Percentiles rank a stretch among this genome's conserved stretches.
Conservation (phyloP, 148 eudicot genomes). For the Fallopia convolvulus region DNA sequence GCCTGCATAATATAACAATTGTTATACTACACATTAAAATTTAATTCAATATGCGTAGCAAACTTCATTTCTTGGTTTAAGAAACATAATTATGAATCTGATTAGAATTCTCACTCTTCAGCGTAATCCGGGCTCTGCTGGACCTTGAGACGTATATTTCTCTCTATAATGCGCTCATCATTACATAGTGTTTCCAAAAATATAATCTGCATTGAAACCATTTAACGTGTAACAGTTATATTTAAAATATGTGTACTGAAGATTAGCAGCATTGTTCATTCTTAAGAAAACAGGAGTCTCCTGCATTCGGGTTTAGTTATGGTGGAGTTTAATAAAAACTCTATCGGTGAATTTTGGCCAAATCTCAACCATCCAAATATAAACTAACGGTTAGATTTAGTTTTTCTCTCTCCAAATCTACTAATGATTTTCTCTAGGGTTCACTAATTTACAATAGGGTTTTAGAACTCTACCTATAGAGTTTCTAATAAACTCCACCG, state of each 20-base stretch:
- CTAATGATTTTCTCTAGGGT: too few relatives aligned
- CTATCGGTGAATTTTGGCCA: too few relatives aligned
- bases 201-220: conserved; percentile 54
- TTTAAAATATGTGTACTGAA: background rate
- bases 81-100: background rate
- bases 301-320: background rate
- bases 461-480: too few relatives aligned
- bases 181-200: conserved; percentile 91
- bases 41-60: background rate
- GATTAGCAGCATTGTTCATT: background rate
- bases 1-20: conserved; percentile 33
- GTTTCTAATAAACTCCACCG: too few relatives aligned
- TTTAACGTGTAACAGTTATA: background rate
- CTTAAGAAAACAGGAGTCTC: background rate
- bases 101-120: conserved; percentile 58
- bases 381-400: too few relatives aligned
- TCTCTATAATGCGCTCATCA: conserved; percentile 71
- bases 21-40: background rate
- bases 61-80: background rate
- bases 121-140: conserved; percentile 99
- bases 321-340: too few relatives aligned
- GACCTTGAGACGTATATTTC: conserved; percentile 94
- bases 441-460: too few relatives aligned
- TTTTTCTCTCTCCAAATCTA: too few relatives aligned
- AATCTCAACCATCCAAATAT: too few relatives aligned